Evolutionary conservation across 306 rosid genomes (phyloP).

Genomic region (Sicyos baderoa): DNA sequence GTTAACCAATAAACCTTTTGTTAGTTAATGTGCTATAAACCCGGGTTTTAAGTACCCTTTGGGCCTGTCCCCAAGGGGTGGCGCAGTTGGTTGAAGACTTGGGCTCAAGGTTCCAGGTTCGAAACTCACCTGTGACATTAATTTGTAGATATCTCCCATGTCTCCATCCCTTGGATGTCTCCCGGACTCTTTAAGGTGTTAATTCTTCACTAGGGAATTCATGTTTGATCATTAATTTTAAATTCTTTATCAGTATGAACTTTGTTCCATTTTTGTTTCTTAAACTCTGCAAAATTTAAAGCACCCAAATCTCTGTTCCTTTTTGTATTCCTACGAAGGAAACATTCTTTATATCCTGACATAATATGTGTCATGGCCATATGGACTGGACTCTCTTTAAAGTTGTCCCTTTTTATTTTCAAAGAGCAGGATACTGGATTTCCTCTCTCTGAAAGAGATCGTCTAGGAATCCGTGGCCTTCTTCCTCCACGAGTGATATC

Average conservation of each 20-base stretch:
- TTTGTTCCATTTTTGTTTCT: not conserved
- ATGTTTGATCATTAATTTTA: not conserved
- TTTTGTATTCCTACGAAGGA: not conserved
- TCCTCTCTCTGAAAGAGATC: conserved; percentile 87
- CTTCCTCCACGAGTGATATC: conserved; percentile 96
- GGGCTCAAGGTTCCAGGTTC: no score
- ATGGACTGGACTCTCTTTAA: conserved; percentile 13
- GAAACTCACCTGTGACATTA: no score
- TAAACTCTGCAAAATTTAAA: not conserved
- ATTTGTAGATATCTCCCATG: no score
- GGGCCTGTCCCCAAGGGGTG: no score
- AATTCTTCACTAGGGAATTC: not conserved
- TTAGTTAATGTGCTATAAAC: not conserved
- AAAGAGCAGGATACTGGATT: conserved; percentile 89
- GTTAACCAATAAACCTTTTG: not conserved
- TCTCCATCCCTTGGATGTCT: no score
- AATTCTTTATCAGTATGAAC: not conserved
- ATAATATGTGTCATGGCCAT: not conserved
- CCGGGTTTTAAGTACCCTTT: not conserved
- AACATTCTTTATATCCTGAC: conserved; percentile 5
- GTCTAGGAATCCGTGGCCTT: conserved; percentile 95
- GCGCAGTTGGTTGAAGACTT: no score
- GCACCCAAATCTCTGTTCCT: not conserved
- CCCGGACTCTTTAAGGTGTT: no score
- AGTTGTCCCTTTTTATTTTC: conserved; percentile 11